phyloP scores from a whole-genome alignment of 805 yeast genomes.

The Wickerhamiella alocasiicola region DNA sequence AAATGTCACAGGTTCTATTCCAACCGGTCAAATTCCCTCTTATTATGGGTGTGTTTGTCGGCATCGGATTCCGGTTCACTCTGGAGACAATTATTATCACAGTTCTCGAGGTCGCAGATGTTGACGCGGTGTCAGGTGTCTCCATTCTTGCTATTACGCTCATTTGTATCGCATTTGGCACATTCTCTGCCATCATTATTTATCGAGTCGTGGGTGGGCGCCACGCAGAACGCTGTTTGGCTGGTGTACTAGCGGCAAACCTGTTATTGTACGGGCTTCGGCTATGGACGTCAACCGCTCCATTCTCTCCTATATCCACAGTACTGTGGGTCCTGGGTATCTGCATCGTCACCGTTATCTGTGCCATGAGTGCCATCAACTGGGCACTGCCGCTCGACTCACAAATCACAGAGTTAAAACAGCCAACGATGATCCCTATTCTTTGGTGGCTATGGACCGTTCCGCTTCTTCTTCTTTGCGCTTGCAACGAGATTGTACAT shows the following conservation, averaged over 20 bases:
- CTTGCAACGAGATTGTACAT: conserved; percentile 4
- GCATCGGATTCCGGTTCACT: conserved; percentile 15
- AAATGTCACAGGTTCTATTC: conserved; percentile 19
- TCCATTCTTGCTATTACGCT: conserved; percentile 4
- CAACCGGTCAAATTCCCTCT: conserved; percentile 18
- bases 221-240: background rate
- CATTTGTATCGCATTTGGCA: conserved; percentile 13
- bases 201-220: conserved; percentile 19
- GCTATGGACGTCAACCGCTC: conserved; percentile 5
- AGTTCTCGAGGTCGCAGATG: conserved; percentile 19
- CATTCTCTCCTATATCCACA: conserved; percentile 5
- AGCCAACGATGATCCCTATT: background rate
- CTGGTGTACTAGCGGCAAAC: background rate
- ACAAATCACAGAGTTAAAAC: background rate
- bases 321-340: conserved; percentile 9
- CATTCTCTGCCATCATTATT: conserved; percentile 15
- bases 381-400: conserved; percentile 5
- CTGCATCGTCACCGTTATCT: conserved; percentile 3
- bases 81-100: conserved; percentile 7
- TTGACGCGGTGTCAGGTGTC: conserved; percentile 9
- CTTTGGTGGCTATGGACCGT: conserved; percentile 9
- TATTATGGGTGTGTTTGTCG: conserved; percentile 13
- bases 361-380: conserved; percentile 8
- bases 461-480: conserved; percentile 1
- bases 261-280: conserved; percentile 6